Conservation (phyloP, 169 alveolate genomes). For the Eimeria maxima region DNA sequence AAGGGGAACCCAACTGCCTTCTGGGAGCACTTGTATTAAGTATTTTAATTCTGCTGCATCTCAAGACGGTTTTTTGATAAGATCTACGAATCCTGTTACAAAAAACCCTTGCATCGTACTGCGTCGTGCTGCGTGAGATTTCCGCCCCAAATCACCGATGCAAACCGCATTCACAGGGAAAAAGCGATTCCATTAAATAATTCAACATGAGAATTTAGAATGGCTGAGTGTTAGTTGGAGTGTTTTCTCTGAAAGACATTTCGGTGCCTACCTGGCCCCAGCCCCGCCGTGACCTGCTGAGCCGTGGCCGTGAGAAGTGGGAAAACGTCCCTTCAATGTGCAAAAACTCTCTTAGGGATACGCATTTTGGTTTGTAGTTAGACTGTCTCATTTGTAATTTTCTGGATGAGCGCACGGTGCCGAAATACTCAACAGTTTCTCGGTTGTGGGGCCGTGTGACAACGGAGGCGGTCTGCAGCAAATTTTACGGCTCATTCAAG, state of each 20-base stretch:
- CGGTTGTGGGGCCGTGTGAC: constrained; percentile 13
- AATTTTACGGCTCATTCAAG: neutral
- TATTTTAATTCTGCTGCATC: neutral
- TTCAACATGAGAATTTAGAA: neutral
- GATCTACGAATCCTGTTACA: neutral
- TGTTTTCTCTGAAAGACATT: neutral
- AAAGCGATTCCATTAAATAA: neutral
- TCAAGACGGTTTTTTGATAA: neutral
- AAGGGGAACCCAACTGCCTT: no score
- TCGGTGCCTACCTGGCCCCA: neutral
- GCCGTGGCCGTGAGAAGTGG: neutral
- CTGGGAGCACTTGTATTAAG: neutral
- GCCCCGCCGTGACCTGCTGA: neutral
- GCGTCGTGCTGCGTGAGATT: neutral
- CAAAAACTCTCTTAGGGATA: neutral
- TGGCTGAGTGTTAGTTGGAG: neutral
- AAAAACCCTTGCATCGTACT: neutral
- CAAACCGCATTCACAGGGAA: neutral
- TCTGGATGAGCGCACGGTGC: neutral
- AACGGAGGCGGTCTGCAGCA: neutral
- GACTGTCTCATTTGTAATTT: neutral
- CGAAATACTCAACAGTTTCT: neutral
- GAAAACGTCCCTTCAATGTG: neutral
- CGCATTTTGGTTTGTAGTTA: neutral
- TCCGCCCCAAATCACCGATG: neutral